A percentile compares a stretch with the other conserved stretches of the same genome.
These are phyloP conservation scores for Colletotrichum echinochloae DNA, from an alignment of 2,329 filamentous ascomycete genomes.

Conservation along the genomic window DNA sequence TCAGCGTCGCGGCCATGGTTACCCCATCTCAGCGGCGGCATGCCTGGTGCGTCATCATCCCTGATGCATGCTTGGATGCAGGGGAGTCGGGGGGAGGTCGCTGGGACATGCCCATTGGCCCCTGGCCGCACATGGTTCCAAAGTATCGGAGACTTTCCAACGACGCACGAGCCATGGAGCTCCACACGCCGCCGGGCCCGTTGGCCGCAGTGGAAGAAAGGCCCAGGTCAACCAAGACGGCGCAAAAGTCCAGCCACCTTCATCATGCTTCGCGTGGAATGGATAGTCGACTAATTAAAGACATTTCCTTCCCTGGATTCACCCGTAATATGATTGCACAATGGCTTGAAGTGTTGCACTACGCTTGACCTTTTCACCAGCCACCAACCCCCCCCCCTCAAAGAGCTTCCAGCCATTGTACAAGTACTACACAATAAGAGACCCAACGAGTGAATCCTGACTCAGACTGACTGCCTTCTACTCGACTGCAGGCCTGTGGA, in stretches of 20 bases:
- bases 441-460: background rate
- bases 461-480: background rate
- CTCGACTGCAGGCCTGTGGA: background rate
- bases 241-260: constrained; percentile 19
- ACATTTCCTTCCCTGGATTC: background rate
- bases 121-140: background rate
- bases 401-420: background rate
- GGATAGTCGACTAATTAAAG: constrained; percentile 4
- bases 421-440: background rate
- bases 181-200: constrained; percentile 15
- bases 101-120: constrained; percentile 38
- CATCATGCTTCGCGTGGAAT: constrained; percentile 28
- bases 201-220: constrained; percentile 15
- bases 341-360: background rate
- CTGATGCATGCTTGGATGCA: constrained; percentile 27
- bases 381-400: background rate
- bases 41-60: constrained; percentile 38
- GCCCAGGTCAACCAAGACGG: constrained; percentile 28
- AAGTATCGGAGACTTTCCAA: constrained; percentile 39
- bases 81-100: constrained; percentile 17
- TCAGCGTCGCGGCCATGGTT: constrained; percentile 18
- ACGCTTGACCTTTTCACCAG: background rate
- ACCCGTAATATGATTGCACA: background rate
- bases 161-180: constrained; percentile 23
- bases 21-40: constrained; percentile 23